Evolutionary conservation across 164 flowering plant species (phyloP).

Genomic region (Piper longum): DNA sequence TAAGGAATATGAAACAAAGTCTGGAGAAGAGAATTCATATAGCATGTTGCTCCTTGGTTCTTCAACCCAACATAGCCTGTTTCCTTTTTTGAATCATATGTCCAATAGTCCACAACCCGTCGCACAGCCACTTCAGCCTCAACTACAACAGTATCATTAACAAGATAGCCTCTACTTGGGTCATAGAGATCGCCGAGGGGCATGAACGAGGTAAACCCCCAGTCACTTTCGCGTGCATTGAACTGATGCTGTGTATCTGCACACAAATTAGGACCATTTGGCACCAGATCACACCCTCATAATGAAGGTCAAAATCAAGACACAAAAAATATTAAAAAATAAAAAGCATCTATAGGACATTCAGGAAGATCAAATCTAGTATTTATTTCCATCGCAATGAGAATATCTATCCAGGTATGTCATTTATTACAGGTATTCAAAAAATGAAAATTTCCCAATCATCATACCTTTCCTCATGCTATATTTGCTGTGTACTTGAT

Average conservation of each 20-base stretch:
- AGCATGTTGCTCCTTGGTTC: constrained; percentile 98
- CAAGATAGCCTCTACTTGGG: constrained; percentile 58
- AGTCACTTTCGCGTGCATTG: constrained; percentile 77
- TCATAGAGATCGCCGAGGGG: constrained; percentile 76
- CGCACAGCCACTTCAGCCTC: constrained; percentile 87
- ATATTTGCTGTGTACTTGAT: constrained; percentile 43
- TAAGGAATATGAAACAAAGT: constrained; percentile 86
- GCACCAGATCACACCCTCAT: background rate
- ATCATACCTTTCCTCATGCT: constrained; percentile 65
- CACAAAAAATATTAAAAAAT: background rate
- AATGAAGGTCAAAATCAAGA: constrained; percentile 30
- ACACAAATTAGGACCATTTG: background rate
- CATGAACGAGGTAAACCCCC: constrained; percentile 97
- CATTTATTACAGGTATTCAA: too few species aligned
- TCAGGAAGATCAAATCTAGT: too few species aligned
- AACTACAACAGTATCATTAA: constrained; percentile 48
- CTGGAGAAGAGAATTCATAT: constrained; percentile 90
- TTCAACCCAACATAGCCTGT: constrained; percentile 91
- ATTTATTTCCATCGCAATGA: too few species aligned
- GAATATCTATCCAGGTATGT: too few species aligned
- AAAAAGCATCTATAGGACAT: too few species aligned
- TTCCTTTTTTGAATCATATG: constrained; percentile 90
- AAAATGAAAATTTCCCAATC: constrained; percentile 47
- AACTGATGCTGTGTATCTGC: constrained; percentile 88
- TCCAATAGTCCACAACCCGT: constrained; percentile 60